Percentiles rank a stretch among this genome's conserved stretches.
These are phyloP conservation scores for Boletus rufocinnamomeus DNA, from an alignment of 768 basidiomycete species.

Conservation along the genomic window DNA sequence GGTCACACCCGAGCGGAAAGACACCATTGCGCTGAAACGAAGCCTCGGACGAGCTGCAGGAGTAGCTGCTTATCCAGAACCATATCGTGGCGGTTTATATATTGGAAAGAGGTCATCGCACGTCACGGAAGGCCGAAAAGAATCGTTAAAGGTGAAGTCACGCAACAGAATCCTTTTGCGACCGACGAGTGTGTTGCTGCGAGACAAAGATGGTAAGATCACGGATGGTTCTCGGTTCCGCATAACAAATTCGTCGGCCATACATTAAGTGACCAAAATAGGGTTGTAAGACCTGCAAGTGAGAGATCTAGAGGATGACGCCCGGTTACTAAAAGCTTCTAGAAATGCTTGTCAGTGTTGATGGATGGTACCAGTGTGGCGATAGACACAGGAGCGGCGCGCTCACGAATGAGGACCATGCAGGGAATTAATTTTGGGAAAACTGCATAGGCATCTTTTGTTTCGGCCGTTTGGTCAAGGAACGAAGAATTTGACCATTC, in stretches of 20 bases:
- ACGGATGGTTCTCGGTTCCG: not conserved
- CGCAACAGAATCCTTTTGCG: not conserved
- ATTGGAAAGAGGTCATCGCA: not conserved
- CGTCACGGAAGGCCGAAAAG: not conserved
- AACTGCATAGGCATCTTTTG: not conserved
- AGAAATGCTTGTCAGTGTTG: not conserved
- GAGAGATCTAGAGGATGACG: not conserved
- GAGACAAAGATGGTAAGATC: not conserved
- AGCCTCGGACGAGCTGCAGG: conserved; percentile 1
- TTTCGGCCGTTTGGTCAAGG: not conserved
- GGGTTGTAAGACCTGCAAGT: not conserved
- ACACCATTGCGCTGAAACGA: conserved; percentile 18
- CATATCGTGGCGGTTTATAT: conserved; percentile 21
- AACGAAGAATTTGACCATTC: not conserved
- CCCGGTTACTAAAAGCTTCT: not conserved
- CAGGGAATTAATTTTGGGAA: not conserved
- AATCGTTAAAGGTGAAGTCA: not conserved
- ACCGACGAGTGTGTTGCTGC: not conserved
- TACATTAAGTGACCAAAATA: not conserved
- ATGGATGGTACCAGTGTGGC: not conserved
- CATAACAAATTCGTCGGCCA: not conserved
- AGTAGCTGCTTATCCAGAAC: not conserved
- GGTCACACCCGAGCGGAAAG: conserved; percentile 9
- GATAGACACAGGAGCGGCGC: not conserved
- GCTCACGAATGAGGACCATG: not conserved